Evolutionary conservation across 2,329 filamentous ascomycete genomes (phyloP), one percentile per base, ranked within the genome.

Genomic region (Xylaria sp.): DNA sequence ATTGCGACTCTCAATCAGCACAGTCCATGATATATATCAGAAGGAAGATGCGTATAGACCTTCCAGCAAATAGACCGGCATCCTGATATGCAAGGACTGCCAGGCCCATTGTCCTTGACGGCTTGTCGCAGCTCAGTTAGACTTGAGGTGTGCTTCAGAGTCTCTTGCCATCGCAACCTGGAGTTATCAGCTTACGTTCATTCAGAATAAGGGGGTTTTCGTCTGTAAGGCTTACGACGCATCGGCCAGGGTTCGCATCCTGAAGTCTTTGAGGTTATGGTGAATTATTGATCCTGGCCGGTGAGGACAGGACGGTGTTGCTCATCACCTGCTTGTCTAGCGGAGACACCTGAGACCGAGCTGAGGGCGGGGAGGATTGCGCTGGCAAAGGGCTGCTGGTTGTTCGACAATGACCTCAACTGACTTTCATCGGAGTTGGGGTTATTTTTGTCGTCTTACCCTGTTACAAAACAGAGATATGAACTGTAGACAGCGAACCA

Each of bases 21-120:
- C 42, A 6, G 35, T 54, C 30, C 57, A 35, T 34, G 23, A 34
- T 49, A 16, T 10, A 46, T 47, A 53, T 30, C 4, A 5, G 4
- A 52, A 8, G 35, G 49, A 46, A 54, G 23, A 8, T 53, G 52
- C 46, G 50, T 30, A 19, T 47, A 55, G 50, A 88, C 90, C 84
- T 96, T 97, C 93, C 93, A 97, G 74, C 89, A 96, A 44, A 95
- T 82, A 2, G 93, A 97, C 58, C 92, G 86, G 65, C 92, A 84
- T 11, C 91, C 91, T 52, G 85, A 79, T 56, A 86, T 76, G 71
- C 88, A 91, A 53, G 87, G 85, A 68, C 82, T 89, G 9, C 74
- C 73, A 13, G 81, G 73, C 16, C 82, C 82, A 67, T 85, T 81
- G 64, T 81, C 76, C 72, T 81, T 84, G 55, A 90, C 80, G n/a